A percentile compares a stretch with the other conserved stretches of the same genome.
phyloP scores from a whole-genome alignment of 2,329 filamentous ascomycete species.

The Talaromyces pinophilus region DNA sequence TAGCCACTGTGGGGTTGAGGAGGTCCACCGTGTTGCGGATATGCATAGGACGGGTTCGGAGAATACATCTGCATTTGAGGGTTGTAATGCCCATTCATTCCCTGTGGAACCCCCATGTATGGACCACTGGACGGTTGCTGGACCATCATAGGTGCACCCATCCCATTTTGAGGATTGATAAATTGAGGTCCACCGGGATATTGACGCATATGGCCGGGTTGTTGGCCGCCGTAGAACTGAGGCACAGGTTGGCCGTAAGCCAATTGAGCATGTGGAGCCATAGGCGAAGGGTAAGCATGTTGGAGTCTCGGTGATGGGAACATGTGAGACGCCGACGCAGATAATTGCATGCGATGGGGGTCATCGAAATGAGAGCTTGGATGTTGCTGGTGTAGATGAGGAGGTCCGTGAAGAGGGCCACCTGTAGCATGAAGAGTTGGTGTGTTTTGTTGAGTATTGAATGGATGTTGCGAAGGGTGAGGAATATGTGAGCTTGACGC shows the following conservation, averaged over 20 bases:
- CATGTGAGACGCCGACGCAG: slow-evolving; percentile 77
- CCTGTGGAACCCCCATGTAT: slow-evolving; percentile 72
- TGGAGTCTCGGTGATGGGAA: slow-evolving; percentile 81
- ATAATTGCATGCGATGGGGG: slow-evolving; percentile 83
- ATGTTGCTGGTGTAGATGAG: slow-evolving; percentile 77
- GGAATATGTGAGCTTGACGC: slow-evolving; percentile 67
- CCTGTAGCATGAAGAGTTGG: slow-evolving; percentile 68
- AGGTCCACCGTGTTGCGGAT: slow-evolving; percentile 54
- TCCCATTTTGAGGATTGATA: slow-evolving; percentile 68
- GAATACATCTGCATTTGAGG: slow-evolving; percentile 84
- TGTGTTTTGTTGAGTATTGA: slow-evolving; percentile 75
- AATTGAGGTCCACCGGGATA: slow-evolving; percentile 73
- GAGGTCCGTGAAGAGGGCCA: slow-evolving; percentile 73
- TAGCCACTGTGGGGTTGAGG: slow-evolving; percentile 69
- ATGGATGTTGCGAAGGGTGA: slow-evolving; percentile 78
- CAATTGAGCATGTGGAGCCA: slow-evolving; percentile 69
- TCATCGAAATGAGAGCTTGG: slow-evolving; percentile 73
- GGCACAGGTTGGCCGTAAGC: slow-evolving; percentile 72
- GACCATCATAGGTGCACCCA: slow-evolving; percentile 82
- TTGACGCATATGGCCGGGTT: slow-evolving; percentile 70
- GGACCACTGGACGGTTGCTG: slow-evolving; percentile 67
- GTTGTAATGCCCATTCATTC: slow-evolving; percentile 63
- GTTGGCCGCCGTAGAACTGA: slow-evolving; percentile 67
- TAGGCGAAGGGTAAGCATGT: slow-evolving; percentile 67
- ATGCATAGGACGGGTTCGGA: slow-evolving; percentile 70